A percentile compares a stretch with the other conserved stretches of the same genome.
These are phyloP conservation scores for Apiotrichum porosum DNA, from an alignment of 1,284 basidiomycete genomes.

Conservation along the genomic window DNA sequence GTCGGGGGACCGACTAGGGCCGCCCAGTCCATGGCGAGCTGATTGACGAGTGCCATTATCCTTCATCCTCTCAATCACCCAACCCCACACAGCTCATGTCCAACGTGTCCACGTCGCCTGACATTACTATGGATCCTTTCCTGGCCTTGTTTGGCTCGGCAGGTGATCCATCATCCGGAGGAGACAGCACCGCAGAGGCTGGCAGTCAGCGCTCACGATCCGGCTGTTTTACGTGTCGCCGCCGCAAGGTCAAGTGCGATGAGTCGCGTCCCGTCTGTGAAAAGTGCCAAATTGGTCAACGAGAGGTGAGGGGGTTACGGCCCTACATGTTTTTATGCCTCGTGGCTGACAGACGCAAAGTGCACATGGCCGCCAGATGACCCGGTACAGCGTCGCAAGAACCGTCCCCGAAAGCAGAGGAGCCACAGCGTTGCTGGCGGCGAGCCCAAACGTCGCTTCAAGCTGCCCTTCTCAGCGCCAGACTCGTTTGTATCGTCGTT, in stretches of 20 bases:
- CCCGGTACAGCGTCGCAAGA: conserved; percentile 28
- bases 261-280: conserved; percentile 35
- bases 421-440: conserved; percentile 12
- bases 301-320: conserved; percentile 22
- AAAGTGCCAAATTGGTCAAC: conserved; percentile 27
- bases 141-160: conserved; percentile 15
- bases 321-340: not conserved
- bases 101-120: conserved; percentile 10
- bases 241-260: conserved; percentile 42
- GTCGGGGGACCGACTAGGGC: too few relatives aligned
- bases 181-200: conserved; percentile 3
- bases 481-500: conserved; percentile 18
- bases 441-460: conserved; percentile 22
- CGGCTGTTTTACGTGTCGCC: conserved; percentile 39
- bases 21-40: too few relatives aligned
- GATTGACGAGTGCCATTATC: not conserved
- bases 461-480: conserved; percentile 19
- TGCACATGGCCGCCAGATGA: conserved; percentile 34
- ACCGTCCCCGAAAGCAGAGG: conserved; percentile 21
- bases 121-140: conserved; percentile 18
- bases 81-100: not conserved
- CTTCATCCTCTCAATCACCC: not conserved
- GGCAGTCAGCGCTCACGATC: conserved; percentile 24
- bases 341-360: conserved; percentile 1
- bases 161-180: not conserved